Conservation (phyloP, 2,329 filamentous ascomycete genomes). For the Zasmidium citrigriseum region DNA sequence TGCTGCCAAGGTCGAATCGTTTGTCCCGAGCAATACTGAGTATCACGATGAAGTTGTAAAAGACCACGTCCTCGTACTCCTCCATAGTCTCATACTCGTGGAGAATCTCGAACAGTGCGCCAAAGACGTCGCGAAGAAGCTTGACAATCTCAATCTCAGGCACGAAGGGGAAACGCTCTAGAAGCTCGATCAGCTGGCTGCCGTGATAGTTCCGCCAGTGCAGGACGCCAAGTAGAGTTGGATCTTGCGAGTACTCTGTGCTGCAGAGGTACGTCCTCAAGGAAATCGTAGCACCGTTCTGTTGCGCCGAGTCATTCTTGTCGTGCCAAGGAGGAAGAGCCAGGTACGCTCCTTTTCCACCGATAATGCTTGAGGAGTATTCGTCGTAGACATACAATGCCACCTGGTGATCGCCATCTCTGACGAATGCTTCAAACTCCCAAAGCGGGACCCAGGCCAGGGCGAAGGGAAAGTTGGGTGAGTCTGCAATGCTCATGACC, state of each 20-base stretch:
- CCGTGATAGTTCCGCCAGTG: constrained; percentile 67
- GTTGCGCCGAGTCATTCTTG: constrained; percentile 72
- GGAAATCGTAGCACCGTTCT: constrained; percentile 71
- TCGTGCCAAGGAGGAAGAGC: constrained; percentile 76
- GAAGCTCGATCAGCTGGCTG: constrained; percentile 69
- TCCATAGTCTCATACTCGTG: constrained; percentile 90
- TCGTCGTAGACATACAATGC: constrained; percentile 92
- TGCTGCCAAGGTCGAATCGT: constrained; percentile 83
- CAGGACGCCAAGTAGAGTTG: constrained; percentile 77
- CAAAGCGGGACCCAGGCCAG: constrained; percentile 91
- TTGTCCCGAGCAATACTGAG: constrained; percentile 92
- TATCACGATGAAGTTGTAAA: constrained; percentile 85
- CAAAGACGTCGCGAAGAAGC: constrained; percentile 82
- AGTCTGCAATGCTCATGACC: constrained; percentile 85
- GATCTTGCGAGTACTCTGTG: constrained; percentile 91
- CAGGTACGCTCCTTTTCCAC: constrained; percentile 83
- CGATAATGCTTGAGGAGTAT: constrained; percentile 71
- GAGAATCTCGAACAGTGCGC: constrained; percentile 86
- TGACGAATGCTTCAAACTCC: constrained; percentile 86
- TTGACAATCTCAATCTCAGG: constrained; percentile 98
- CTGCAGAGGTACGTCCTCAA: constrained; percentile 89
- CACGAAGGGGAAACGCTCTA: constrained; percentile 87
- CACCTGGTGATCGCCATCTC: constrained; percentile 78
- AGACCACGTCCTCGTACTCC: constrained; percentile 89
- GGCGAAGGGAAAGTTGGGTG: constrained; percentile 85